Evolutionary conservation across 768 basidiomycete species (phyloP).

Genomic region (Russula emetica): DNA sequence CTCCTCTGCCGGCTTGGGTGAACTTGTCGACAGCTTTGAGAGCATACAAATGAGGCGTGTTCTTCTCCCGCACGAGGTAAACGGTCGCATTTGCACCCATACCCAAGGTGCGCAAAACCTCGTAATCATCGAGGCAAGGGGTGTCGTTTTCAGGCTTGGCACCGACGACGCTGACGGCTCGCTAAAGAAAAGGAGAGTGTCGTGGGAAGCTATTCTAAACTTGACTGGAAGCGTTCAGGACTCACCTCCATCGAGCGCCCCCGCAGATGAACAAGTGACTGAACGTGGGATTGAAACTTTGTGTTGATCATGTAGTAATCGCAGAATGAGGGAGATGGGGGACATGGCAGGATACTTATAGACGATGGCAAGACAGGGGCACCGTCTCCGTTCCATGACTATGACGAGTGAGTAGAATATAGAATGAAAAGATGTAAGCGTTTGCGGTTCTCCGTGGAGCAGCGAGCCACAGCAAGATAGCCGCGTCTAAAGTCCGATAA

Average conservation of each 20-base stretch:
- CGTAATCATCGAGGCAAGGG: slow-evolving; percentile 23
- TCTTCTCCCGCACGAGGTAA: slow-evolving; percentile 23
- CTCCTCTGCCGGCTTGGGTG: neutral
- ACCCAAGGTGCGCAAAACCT: slow-evolving; percentile 15
- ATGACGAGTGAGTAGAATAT: no score
- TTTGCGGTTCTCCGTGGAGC: neutral
- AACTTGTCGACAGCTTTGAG: slow-evolving; percentile 23
- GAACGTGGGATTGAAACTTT: slow-evolving; percentile 13
- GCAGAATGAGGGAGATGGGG: neutral
- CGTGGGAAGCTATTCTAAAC: no score
- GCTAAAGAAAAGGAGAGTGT: no score
- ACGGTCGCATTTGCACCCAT: slow-evolving; percentile 18
- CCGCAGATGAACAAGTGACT: slow-evolving; percentile 3
- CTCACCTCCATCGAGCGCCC: neutral
- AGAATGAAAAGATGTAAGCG: no score
- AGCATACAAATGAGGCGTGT: slow-evolving; percentile 15
- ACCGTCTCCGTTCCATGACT: neutral
- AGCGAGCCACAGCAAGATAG: neutral
- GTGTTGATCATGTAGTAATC: slow-evolving; percentile 10
- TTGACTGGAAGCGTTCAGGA: no score
- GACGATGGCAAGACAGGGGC: neutral
- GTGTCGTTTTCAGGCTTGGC: neutral
- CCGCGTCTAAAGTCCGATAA: neutral
- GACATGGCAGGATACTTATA: neutral
- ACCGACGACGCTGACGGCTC: neutral